Evolutionary conservation across 2,329 filamentous ascomycete genomes (phyloP), one percentile per base, ranked within the genome.

Genomic region (Fusarium lyarnte): DNA sequence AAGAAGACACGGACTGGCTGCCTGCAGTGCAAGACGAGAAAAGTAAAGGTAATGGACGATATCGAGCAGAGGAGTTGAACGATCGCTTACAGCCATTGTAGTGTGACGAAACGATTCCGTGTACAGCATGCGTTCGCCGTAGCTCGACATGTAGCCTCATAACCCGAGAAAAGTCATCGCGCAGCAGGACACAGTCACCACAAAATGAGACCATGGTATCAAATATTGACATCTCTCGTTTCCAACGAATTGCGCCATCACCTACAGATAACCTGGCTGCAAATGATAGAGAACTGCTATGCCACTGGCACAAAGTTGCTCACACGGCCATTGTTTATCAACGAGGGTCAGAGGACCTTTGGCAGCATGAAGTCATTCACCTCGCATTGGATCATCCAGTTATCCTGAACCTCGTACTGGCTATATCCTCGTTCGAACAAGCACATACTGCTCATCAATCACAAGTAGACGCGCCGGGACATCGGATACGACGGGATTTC

Each of bases 1-100:
- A 60, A 54, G 7, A 60, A 60, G 47, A 60, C 58, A 25, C 58
- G 58, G 5, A 60, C 58, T 17, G 58, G 58, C 19, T 60, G 58
- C 5, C 6, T 29, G 6, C 35, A 60, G 16, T 60, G 58, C 16
- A 60, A 60, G n/a, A 21, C 4, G 14, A 60, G 58, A 54, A 60
- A 60, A 9, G 58, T 60, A 3, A 60, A 60, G 58, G 58, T 54
- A 29, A 54, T 17, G 2, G 42, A 13, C 10, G 1, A 17, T 4
- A 4, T 23, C 6, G 13, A 16, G 29, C 3, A 12, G n/a, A 3
- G 1, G 3, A 53, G 14, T 12, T 25, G 36, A 35, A 42, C 8
- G 3, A 42, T 17, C 7, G 36, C 46, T 60, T 10, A 60, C 23
- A 4, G 16, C 14, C 23, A 35, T 14, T 11, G 4, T 54, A 60